phyloP scores from a whole-genome alignment of 2,329 filamentous ascomycete genomes.

The Shiraia bambusicola region DNA sequence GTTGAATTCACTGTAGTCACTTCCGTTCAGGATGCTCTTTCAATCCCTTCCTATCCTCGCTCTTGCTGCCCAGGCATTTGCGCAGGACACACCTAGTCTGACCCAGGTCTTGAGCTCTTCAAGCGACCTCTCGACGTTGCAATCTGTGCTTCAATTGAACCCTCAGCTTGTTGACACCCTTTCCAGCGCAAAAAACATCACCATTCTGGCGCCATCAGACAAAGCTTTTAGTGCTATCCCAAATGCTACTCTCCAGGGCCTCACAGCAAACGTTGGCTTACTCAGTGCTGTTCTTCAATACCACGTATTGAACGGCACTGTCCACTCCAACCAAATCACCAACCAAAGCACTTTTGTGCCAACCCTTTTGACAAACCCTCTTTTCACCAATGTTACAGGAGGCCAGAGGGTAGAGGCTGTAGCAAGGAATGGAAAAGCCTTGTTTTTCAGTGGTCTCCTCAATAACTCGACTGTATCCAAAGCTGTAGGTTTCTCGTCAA shows the following conservation, averaged over 20 bases:
- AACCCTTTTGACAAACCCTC: slow-evolving; percentile 53
- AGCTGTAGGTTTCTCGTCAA: slow-evolving; percentile 45
- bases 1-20: neutral
- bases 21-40: slow-evolving; percentile 40
- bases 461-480: slow-evolving; percentile 52
- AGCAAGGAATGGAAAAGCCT: slow-evolving; percentile 46
- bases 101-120: slow-evolving; percentile 20
- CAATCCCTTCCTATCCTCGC: slow-evolving; percentile 42
- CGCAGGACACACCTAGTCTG: slow-evolving; percentile 28
- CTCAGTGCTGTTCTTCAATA: slow-evolving; percentile 56
- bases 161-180: slow-evolving; percentile 45
- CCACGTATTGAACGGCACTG: slow-evolving; percentile 59
- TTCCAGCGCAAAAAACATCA: slow-evolving; percentile 52
- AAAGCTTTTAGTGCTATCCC: slow-evolving; percentile 48
- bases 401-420: slow-evolving; percentile 59
- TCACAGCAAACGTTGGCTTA: slow-evolving; percentile 32
- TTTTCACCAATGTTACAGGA: slow-evolving; percentile 60
- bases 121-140: slow-evolving; percentile 23
- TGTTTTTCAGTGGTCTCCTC: slow-evolving; percentile 56
- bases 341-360: slow-evolving; percentile 49
- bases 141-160: slow-evolving; percentile 23
- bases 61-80: slow-evolving; percentile 37
- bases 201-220: slow-evolving; percentile 60
- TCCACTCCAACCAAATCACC: slow-evolving; percentile 42
- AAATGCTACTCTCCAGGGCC: slow-evolving; percentile 36